Conservation (phyloP, 805 yeast species). For the Ogataea pini region DNA sequence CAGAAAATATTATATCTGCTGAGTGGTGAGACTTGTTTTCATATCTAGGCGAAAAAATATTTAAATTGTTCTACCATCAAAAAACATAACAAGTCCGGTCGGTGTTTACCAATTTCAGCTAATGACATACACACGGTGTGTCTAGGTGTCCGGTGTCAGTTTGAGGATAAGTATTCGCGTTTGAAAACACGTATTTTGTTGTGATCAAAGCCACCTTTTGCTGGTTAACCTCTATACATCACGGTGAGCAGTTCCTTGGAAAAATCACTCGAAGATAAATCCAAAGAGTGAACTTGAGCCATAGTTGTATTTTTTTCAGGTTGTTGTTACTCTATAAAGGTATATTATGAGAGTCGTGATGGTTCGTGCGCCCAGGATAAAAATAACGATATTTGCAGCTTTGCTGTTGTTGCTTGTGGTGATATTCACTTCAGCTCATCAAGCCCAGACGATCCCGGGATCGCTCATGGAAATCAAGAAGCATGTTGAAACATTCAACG, state of each 20-base stretch:
- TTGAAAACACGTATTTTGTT: background rate
- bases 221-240: background rate
- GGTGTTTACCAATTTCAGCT: background rate
- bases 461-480: slow-evolving; percentile 9
- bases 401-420: slow-evolving; percentile 6
- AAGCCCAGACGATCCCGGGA: slow-evolving; percentile 7
- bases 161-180: background rate
- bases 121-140: background rate
- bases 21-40: background rate
- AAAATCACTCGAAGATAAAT: no score
- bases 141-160: background rate
- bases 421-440: slow-evolving; percentile 8
- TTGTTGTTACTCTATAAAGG: no score
- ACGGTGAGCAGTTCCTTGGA: no score
- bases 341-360: slow-evolving; percentile 11
- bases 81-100: background rate
- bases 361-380: slow-evolving; percentile 11
- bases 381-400: slow-evolving; percentile 5
- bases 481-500: slow-evolving; percentile 12
- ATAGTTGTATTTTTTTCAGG: no score
- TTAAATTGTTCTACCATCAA: no score
- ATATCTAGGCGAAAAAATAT: no score
- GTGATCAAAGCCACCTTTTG: slow-evolving; percentile 1
- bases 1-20: slow-evolving; percentile 1
- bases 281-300: no score